Evolutionary conservation across 1,284 basidiomycete genomes (phyloP).

Genomic region (Cystobasidium slooffiae): DNA sequence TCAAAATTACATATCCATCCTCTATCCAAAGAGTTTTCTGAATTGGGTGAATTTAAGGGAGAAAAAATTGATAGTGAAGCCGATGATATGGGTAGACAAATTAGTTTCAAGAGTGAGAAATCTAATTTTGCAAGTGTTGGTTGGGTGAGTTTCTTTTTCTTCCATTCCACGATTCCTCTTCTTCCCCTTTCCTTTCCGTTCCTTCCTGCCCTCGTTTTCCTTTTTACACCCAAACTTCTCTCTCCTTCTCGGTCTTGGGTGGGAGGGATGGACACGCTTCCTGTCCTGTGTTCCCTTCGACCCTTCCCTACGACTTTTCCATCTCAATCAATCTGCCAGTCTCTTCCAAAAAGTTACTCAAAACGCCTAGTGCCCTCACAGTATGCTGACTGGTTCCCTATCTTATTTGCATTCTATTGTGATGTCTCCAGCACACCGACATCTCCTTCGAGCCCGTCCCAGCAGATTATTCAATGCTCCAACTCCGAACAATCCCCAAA

Average conservation of each 20-base stretch:
- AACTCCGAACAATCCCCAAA: slow-evolving; percentile 64
- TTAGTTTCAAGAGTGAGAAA: slow-evolving; percentile 49
- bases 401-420: not conserved
- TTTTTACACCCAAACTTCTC: not conserved
- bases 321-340: too few species aligned
- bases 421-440: slow-evolving; percentile 61
- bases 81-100: slow-evolving; percentile 44
- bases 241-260: not conserved
- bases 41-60: slow-evolving; percentile 53
- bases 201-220: too few species aligned
- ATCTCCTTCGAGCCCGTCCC: slow-evolving; percentile 73
- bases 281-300: too few species aligned
- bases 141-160: slow-evolving; percentile 37
- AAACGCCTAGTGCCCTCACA: not conserved
- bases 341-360: not conserved
- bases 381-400: not conserved
- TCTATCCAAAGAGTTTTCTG: slow-evolving; percentile 62
- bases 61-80: slow-evolving; percentile 48
- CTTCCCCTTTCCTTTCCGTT: slow-evolving; percentile 5
- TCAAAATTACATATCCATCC: slow-evolving; percentile 70
- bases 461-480: slow-evolving; percentile 66
- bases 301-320: too few species aligned
- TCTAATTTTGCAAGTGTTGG: slow-evolving; percentile 43
- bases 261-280: too few species aligned
- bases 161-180: too few species aligned